These are phyloP conservation scores for Rosellinia necatrix DNA, from an alignment of 2,329 filamentous ascomycete species.

Conservation along the genomic window DNA sequence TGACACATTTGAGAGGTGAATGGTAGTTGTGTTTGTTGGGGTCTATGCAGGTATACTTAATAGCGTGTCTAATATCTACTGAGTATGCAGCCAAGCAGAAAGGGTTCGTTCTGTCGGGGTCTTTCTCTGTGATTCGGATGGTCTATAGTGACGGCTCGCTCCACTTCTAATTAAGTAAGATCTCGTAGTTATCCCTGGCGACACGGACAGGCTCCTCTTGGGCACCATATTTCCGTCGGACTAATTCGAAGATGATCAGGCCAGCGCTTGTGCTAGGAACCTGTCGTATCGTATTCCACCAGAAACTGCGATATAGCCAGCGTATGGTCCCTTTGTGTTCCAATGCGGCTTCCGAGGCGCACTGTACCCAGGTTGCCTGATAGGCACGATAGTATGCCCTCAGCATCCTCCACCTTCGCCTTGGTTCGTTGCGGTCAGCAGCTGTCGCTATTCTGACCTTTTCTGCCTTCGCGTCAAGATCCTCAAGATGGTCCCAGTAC, in stretches of 20 bases:
- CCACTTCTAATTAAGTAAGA: constrained; percentile 57
- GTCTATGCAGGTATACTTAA: constrained; percentile 5
- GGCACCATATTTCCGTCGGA: constrained; percentile 72
- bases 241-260: constrained; percentile 77
- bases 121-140: neutral
- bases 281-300: constrained; percentile 73
- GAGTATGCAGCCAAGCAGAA: too few relatives aligned
- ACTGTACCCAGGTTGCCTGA: constrained; percentile 67
- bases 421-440: constrained; percentile 41
- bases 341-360: constrained; percentile 58
- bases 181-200: constrained; percentile 71
- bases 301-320: constrained; percentile 75
- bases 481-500: constrained; percentile 74
- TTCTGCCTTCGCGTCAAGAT: constrained; percentile 66
- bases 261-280: constrained; percentile 78
- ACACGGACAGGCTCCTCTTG: constrained; percentile 67
- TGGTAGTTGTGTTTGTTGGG: neutral
- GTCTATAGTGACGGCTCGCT: neutral
- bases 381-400: constrained; percentile 74
- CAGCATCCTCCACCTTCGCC: constrained; percentile 57
- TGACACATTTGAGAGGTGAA: neutral
- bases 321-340: constrained; percentile 60
- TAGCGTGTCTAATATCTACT: too few relatives aligned
- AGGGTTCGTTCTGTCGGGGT: neutral
- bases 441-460: constrained; percentile 46